Conservation (phyloP, 345 rosid genomes). For the Xanthoceras sorbifolium region DNA sequence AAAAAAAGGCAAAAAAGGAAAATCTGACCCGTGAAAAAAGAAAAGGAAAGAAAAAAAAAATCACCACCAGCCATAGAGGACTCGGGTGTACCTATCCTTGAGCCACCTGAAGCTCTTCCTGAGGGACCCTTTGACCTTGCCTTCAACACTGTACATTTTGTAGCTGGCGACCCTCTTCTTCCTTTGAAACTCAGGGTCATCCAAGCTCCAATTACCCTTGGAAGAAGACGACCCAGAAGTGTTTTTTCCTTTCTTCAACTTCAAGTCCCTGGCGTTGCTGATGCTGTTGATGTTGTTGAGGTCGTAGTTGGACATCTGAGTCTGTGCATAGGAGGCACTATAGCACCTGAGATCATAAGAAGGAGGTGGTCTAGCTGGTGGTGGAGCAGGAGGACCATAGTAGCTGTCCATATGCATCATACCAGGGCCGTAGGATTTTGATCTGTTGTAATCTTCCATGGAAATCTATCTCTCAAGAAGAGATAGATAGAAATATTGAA, state of each 20-base stretch:
- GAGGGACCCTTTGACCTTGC: slow-evolving; percentile 85
- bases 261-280: slow-evolving; percentile 28
- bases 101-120: slow-evolving; percentile 91
- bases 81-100: slow-evolving; percentile 69
- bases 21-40: not conserved
- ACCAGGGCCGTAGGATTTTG: slow-evolving; percentile 49
- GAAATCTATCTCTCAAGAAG: slow-evolving; percentile 17
- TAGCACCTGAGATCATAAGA: slow-evolving; percentile 60
- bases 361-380: slow-evolving; percentile 15
- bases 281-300: slow-evolving; percentile 14
- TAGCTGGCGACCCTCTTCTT: slow-evolving; percentile 95
- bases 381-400: slow-evolving; percentile 32
- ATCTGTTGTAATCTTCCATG: slow-evolving; percentile 71
- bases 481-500: not conserved
- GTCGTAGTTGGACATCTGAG: slow-evolving; percentile 41
- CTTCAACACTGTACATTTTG: slow-evolving; percentile 83
- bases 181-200: slow-evolving; percentile 88
- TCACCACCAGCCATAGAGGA: slow-evolving; percentile 88
- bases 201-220: slow-evolving; percentile 49
- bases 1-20: not conserved
- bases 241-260: slow-evolving; percentile 59
- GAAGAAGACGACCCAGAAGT: slow-evolving; percentile 48
- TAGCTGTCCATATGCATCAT: slow-evolving; percentile 66
- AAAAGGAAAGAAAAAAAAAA: too few relatives aligned
- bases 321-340: slow-evolving; percentile 58